These are phyloP conservation scores for Penicilliopsis zonata DNA, from an alignment of 495 filamentous ascomycete species.

Conservation along the genomic window DNA sequence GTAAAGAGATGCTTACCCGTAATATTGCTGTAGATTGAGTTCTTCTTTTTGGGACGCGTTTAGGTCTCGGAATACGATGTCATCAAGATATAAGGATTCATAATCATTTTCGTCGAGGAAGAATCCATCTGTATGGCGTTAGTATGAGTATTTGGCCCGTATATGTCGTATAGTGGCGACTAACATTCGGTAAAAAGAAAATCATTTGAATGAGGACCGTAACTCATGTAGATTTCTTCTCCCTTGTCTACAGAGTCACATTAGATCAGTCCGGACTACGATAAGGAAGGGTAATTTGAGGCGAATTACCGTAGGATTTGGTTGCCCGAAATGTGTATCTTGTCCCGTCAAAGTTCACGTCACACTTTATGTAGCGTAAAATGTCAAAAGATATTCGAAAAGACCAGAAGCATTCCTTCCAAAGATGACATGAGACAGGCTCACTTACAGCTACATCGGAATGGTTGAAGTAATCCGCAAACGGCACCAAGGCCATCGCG, in stretches of 20 bases:
- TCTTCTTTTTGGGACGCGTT: conserved; percentile 29
- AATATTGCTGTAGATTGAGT: conserved; percentile 46
- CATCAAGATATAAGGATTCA: conserved; percentile 59
- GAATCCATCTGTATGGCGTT: conserved; percentile 49
- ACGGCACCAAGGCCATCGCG: conserved; percentile 70
- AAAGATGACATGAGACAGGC: neutral
- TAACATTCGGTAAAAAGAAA: conserved; percentile 67
- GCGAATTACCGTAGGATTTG: conserved; percentile 39
- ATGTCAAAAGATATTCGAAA: too few relatives aligned
- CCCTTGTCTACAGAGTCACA: conserved; percentile 24
- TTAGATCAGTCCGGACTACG: neutral
- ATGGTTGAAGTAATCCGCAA: conserved; percentile 86
- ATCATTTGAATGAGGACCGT: conserved; percentile 71
- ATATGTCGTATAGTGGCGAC: too few relatives aligned
- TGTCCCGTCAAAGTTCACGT: conserved; percentile 43
- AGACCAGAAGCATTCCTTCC: neutral
- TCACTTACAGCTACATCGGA: conserved; percentile 34
- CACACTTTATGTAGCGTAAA: too few relatives aligned
- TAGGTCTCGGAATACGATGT: conserved; percentile 47
- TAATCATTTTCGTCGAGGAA: conserved; percentile 53
- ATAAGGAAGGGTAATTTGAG: neutral
- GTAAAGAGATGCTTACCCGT: conserved; percentile 33
- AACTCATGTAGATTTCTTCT: conserved; percentile 70
- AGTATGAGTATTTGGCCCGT: neutral
- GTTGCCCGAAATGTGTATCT: conserved; percentile 50